These are phyloP conservation scores for Eimeria falciformis DNA, from an alignment of 169 alveolate genomes.

Conservation along the genomic window DNA sequence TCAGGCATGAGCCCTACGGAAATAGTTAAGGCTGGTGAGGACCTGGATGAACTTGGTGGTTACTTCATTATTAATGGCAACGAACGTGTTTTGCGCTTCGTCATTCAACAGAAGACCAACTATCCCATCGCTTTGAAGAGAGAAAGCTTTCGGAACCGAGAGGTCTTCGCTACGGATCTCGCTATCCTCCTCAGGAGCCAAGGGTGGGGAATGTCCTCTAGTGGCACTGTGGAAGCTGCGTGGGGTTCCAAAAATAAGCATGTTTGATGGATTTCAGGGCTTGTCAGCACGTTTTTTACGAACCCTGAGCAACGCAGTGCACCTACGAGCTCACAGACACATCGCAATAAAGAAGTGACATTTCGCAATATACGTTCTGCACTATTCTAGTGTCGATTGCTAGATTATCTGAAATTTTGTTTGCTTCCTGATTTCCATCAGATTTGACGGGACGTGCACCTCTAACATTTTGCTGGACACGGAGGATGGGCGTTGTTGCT, in stretches of 20 bases:
- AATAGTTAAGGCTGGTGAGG: constrained; percentile 96
- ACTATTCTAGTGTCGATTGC: no score
- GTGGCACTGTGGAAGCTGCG: no score
- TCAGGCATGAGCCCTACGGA: constrained; percentile 91
- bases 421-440: constrained; percentile 41
- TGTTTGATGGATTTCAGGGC: no score
- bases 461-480: constrained; percentile 84
- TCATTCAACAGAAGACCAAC: constrained; percentile 96
- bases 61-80: constrained; percentile 98
- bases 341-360: no score
- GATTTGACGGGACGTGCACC: constrained; percentile 86
- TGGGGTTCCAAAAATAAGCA: no score
- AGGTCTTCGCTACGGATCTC: constrained; percentile 73
- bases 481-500: constrained; percentile 84
- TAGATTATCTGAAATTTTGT: background rate
- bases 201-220: constrained; percentile 61
- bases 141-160: constrained; percentile 73
- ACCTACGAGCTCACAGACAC: no score
- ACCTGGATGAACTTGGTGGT: constrained; percentile 98
- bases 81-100: constrained; percentile 97
- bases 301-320: no score
- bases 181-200: constrained; percentile 76
- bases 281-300: no score
- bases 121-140: constrained; percentile 91
- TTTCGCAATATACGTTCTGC: no score